Base-by-base conservation (phyloP, 805 yeast species). In the Wickerhamomyces tratensis region DNA sequence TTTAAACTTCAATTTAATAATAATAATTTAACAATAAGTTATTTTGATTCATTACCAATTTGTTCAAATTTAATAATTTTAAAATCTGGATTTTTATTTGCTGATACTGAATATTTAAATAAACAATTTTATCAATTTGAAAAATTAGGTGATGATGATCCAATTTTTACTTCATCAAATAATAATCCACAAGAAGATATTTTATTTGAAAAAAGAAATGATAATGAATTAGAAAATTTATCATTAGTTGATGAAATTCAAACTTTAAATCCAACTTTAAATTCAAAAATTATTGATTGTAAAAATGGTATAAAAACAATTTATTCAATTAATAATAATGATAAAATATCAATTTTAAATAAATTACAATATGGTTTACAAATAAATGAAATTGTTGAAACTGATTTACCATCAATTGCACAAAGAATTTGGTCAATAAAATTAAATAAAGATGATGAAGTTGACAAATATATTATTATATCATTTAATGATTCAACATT, bases 121-220 rank as follows among this genome's bases (percentile, higher is more conserved):
- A 85, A 81, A 51, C 59, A 66, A 15, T 65, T 85, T n/a, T 86
- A 80, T 53, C 96, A 87, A 57, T 83, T 91, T 52, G 86, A 82
- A 47, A 74, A 74, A 40, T 63, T 88, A 38, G 96, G 94, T 1
- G 79, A 75, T 39, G 78, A 72, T 25, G 74, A 63, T 12, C 71
- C 69, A 25, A 65, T 6, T 52, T 62, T 41, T 52, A 57, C 46
- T 34, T 52, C 59, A 11, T 52, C 54, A 5, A 52, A 59, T 4
- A 57, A 57, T 30, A 50, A 54, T 4, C 65, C 71, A 1, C 63
- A 62, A 34, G 64, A 63, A 25, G 35, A 39, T 5, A 33, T 45
- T 9, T 35, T 41, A 0, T 61, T 59, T 45, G 55, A 58, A 6
- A 62, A 69, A 5, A 20, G 20, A 20, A 20, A 20, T 20, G 58